Evolutionary conservation across 768 basidiomycete species (phyloP), one percentile per base, ranked within the genome.

Genomic region (Termitomyces sp.): DNA sequence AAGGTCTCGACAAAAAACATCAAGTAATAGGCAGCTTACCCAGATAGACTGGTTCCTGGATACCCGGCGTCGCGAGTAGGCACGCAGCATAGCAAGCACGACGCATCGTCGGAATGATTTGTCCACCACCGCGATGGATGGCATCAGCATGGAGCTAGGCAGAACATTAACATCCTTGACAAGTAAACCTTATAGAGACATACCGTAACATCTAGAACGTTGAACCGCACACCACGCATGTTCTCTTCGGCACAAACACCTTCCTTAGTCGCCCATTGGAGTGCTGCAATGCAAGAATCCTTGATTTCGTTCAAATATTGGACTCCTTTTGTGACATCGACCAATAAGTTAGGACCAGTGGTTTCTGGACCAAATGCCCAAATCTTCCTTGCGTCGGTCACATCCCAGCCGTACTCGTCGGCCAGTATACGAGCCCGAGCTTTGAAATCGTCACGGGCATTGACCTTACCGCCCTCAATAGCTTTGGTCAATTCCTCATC

Each of bases 321-420:
- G 59, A 97, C 94, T 80, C 94, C 97, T 85, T 98, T 99, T 68
- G 97, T 98, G 66, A 90, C 92, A 77, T 99, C 97, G 68, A 97
- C 93, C 75, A 99, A 77, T 75, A 99, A 75, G 79, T 99, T 99
- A 58, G 97, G 87, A 47, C 97, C 97, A 65, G 92, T 94, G 54
- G 93, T 97, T 65, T 99, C 97, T 63, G 97, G 97, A 67, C 96
- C 97, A 83, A 99, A 99, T 77, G 92, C 93, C 97, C 97, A 99
- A 72, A 99, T 98, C 84, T 97, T 98, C 71, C 97, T 84, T 67
- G 97, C 97, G 69, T 99, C 97, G 61, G 97, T 97, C 65, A 98
- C 95, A 73, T 99, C 97, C 97, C 97, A 98, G 56, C 93, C 94
- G 72, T 78, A 89, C 65, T 98, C 95, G 72, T 99, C 97, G 61